A percentile compares a stretch with the other conserved stretches of the same genome.
These are phyloP conservation scores for Trypanosoma rangeli DNA, from an alignment of 208 protist genomes.

Conservation along the genomic window DNA sequence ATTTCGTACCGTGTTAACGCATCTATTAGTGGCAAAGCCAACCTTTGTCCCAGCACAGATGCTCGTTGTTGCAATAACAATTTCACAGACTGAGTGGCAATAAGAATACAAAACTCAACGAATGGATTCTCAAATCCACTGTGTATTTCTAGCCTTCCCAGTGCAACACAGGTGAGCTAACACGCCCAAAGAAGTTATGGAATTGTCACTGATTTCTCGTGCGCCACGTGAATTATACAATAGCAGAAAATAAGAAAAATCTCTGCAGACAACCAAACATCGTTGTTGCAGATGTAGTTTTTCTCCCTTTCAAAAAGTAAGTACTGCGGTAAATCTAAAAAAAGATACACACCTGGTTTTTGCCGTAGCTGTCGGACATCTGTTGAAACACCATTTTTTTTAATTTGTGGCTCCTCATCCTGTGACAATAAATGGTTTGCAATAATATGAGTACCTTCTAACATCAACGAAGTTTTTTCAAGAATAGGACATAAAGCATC, in stretches of 20 bases:
- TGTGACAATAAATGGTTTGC: constrained; percentile 4
- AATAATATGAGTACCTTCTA: background rate
- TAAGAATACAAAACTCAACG: background rate
- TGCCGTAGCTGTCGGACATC: background rate
- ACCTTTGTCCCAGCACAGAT: background rate
- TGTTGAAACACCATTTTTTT: background rate
- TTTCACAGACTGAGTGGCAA: constrained; percentile 1
- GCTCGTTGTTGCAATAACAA: background rate
- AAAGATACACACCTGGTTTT: background rate
- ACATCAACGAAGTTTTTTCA: constrained; percentile 4
- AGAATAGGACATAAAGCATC: background rate
- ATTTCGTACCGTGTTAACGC: constrained; percentile 7
- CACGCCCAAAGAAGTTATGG: background rate
- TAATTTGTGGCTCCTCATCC: background rate
- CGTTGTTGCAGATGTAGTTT: background rate
- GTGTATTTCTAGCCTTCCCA: background rate
- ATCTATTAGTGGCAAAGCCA: background rate
- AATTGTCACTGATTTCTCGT: background rate
- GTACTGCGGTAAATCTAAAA: constrained; percentile 11
- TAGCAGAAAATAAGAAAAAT: constrained; percentile 5
- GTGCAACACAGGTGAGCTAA: constrained; percentile 3
- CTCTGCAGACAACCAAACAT: constrained; percentile 4
- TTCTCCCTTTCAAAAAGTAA: background rate
- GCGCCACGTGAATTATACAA: background rate
- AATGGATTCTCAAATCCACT: background rate